A percentile compares a stretch with the other conserved stretches of the same genome.
Conservation (phyloP, 495 filamentous ascomycete genomes). For the Venustampulla echinocandica region DNA sequence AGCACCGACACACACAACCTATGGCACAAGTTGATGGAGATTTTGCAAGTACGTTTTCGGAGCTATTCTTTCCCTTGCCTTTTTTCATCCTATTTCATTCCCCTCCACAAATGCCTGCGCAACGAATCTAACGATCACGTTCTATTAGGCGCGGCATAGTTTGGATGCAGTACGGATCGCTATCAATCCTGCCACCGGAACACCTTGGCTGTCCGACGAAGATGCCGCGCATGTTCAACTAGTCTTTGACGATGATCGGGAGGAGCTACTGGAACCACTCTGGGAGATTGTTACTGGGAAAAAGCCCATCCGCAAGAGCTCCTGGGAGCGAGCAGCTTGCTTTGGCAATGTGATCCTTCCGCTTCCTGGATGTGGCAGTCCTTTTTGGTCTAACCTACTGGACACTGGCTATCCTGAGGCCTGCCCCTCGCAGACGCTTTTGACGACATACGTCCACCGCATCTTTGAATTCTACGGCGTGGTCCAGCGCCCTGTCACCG, state of each 20-base stretch:
- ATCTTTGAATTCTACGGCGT: conserved; percentile 23
- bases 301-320: conserved; percentile 20
- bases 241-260: conserved; percentile 27
- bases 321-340: conserved; percentile 17
- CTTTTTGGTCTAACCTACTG: conserved; percentile 27
- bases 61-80: conserved; percentile 20
- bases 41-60: conserved; percentile 28
- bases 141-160: conserved; percentile 16
- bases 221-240: conserved; percentile 28
- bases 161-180: conserved; percentile 28
- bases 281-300: conserved; percentile 28
- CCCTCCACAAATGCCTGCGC: conserved; percentile 12
- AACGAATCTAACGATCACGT: conserved; percentile 15
- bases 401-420: conserved; percentile 15
- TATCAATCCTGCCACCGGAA: conserved; percentile 10
- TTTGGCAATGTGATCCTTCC: conserved; percentile 31
- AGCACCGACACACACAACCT: conserved; percentile 23
- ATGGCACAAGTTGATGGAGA: conserved; percentile 36
- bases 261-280: conserved; percentile 30
- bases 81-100: conserved; percentile 14
- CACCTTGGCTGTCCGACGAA: conserved; percentile 14
- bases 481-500: conserved; percentile 9
- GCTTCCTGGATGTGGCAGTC: conserved; percentile 29
- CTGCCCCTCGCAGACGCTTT: conserved; percentile 24
- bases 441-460: conserved; percentile 27